Evolutionary conservation across 192 early-diverging fungal genomes (phyloP).

Genomic region (Lobosporangium transversale): DNA sequence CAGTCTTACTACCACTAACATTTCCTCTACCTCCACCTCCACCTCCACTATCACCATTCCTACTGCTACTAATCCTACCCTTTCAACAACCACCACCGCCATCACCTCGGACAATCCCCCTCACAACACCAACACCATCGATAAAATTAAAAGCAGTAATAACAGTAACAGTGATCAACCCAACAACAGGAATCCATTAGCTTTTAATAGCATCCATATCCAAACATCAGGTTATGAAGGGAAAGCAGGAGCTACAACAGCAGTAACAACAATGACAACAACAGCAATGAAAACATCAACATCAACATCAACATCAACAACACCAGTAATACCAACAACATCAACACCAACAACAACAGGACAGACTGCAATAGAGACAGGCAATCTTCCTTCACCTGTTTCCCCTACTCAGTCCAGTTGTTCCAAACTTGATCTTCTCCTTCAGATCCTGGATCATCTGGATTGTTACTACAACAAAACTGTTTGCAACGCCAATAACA

Average conservation of each 20-base stretch:
- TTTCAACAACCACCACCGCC: no score
- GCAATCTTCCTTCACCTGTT: conserved; percentile 7
- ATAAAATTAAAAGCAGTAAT: no score
- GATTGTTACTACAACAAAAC: neutral
- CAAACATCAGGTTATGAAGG: no score
- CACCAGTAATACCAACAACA: neutral
- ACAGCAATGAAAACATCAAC: neutral
- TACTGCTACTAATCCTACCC: no score
- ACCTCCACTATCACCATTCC: conserved; percentile 5
- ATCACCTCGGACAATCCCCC: no score
- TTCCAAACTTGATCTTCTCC: neutral
- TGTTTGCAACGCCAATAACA: neutral
- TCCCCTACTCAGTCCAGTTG: neutral
- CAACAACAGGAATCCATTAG: no score
- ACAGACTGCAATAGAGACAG: no score
- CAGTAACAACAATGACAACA: neutral
- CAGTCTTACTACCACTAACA: no score
- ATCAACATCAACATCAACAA: neutral
- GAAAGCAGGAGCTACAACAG: no score
- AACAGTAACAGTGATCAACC: neutral
- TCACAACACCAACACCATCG: no score
- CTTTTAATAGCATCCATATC: no score
- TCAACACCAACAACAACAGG: neutral
- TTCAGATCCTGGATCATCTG: neutral
- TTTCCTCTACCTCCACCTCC: no score